Conservation (phyloP, 116 monocot species). For the Posidonia oceanica region DNA sequence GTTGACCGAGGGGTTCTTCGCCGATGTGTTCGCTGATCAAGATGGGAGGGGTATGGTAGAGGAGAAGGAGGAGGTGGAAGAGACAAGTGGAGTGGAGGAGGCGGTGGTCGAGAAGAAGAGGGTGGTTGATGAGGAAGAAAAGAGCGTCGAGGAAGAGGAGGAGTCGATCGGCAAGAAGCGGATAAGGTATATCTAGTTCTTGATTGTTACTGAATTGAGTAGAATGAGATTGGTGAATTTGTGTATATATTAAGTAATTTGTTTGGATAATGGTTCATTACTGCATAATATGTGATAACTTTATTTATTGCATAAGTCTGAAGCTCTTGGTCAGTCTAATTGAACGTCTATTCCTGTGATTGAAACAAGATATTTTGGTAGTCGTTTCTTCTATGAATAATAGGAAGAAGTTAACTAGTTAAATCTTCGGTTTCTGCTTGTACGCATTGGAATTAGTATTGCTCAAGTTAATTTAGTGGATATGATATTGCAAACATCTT, state of each 20-base stretch:
- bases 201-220: not conserved
- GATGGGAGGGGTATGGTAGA: slow-evolving; percentile 10
- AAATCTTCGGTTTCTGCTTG: too few relatives aligned
- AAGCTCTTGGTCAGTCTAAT: too few relatives aligned
- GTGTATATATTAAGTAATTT: not conserved
- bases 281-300: not conserved
- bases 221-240: not conserved
- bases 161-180: not conserved
- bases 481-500: too few relatives aligned
- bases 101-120: not conserved
- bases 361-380: too few relatives aligned
- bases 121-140: not conserved
- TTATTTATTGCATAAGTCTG: too few relatives aligned
- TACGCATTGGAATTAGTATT: too few relatives aligned
- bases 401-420: too few relatives aligned
- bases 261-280: not conserved
- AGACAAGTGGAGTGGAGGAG: slow-evolving; percentile 8
- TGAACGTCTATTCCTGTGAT: too few relatives aligned
- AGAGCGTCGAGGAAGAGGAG: slow-evolving; percentile 7
- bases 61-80: slow-evolving; percentile 2
- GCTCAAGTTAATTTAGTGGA: too few relatives aligned
- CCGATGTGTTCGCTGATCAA: slow-evolving; percentile 15
- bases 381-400: too few relatives aligned
- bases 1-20: slow-evolving; percentile 25
- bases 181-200: slow-evolving; percentile 1